Evolutionary conservation across 2,329 filamentous ascomycete genomes (phyloP).

Genomic region (Penicillium digitatum): DNA sequence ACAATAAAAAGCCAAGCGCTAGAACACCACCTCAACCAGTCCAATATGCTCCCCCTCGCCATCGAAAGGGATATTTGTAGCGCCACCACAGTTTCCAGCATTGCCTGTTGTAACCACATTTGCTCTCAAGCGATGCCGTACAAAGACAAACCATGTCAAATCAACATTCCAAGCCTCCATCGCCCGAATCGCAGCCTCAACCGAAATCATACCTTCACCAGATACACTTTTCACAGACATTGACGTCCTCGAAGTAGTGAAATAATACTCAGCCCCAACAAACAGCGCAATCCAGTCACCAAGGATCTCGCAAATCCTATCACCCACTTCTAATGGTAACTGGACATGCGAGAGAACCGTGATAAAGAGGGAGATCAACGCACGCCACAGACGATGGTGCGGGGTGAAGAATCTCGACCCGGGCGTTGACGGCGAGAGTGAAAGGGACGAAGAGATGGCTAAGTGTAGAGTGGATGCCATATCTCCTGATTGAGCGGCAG

Average conservation of each 20-base stretch:
- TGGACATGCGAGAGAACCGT: slow-evolving; percentile 40
- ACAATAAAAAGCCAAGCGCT: background rate
- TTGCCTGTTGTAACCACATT: background rate
- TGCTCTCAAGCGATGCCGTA: slow-evolving; percentile 13
- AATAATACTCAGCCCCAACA: slow-evolving; percentile 36
- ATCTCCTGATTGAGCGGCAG: slow-evolving; percentile 11
- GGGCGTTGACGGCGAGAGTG: slow-evolving; percentile 18
- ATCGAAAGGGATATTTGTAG: background rate
- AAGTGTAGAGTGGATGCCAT: background rate
- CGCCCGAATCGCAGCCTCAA: slow-evolving; percentile 33
- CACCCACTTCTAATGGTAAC: slow-evolving; percentile 38
- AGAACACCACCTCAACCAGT: slow-evolving; percentile 33
- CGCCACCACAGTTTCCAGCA: background rate
- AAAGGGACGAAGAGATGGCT: slow-evolving; percentile 16
- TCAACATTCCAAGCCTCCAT: slow-evolving; percentile 44
- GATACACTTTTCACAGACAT: background rate
- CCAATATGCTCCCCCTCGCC: slow-evolving; percentile 15
- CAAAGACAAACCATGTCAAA: slow-evolving; percentile 42
- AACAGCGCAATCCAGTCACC: slow-evolving; percentile 36
- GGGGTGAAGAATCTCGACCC: slow-evolving; percentile 36
- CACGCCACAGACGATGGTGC: slow-evolving; percentile 40
- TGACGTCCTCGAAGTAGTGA: slow-evolving; percentile 7
- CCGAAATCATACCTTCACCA: slow-evolving; percentile 14
- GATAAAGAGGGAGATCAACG: slow-evolving; percentile 37
- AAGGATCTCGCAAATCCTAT: slow-evolving; percentile 41